Evolutionary conservation across 352 stramenopile species (phyloP).

Genomic region (Phytophthora nicotianae): DNA sequence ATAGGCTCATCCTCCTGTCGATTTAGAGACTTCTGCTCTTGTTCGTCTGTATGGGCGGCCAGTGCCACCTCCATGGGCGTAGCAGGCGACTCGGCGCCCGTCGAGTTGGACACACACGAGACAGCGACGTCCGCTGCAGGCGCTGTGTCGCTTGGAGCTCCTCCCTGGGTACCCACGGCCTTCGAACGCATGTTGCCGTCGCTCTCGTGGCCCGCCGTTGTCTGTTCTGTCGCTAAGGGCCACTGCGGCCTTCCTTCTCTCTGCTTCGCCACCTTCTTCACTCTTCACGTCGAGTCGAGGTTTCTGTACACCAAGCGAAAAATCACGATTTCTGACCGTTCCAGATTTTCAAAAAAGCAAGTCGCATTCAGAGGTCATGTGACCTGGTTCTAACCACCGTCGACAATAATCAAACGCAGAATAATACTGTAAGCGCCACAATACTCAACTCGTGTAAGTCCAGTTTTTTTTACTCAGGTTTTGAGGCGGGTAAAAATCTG

Average conservation of each 20-base stretch:
- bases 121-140: constrained; percentile 3
- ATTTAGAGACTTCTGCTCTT: constrained; percentile 15
- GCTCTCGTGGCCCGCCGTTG: constrained; percentile 21
- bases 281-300: constrained; percentile 20
- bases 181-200: constrained; percentile 29
- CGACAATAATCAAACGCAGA: too few species aligned
- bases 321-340: constrained; percentile 16
- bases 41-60: constrained; percentile 8
- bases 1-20: constrained; percentile 14
- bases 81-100: constrained; percentile 29
- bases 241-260: constrained; percentile 1
- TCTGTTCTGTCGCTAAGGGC: constrained; percentile 5
- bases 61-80: constrained; percentile 39
- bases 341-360: constrained; percentile 7
- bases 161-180: constrained; percentile 28
- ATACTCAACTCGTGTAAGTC: too few species aligned
- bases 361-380: neutral
- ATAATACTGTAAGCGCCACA: too few species aligned
- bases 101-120: constrained; percentile 20
- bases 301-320: constrained; percentile 31
- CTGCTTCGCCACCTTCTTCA: constrained; percentile 13
- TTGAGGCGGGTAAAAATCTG: neutral
- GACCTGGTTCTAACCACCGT: too few species aligned
- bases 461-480: too few species aligned
- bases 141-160: constrained; percentile 5